Percentiles rank a stretch among this genome's conserved stretches.
phyloP scores from a whole-genome alignment of 2,329 filamentous ascomycete species.

The Malbranchea cinnamomea region DNA sequence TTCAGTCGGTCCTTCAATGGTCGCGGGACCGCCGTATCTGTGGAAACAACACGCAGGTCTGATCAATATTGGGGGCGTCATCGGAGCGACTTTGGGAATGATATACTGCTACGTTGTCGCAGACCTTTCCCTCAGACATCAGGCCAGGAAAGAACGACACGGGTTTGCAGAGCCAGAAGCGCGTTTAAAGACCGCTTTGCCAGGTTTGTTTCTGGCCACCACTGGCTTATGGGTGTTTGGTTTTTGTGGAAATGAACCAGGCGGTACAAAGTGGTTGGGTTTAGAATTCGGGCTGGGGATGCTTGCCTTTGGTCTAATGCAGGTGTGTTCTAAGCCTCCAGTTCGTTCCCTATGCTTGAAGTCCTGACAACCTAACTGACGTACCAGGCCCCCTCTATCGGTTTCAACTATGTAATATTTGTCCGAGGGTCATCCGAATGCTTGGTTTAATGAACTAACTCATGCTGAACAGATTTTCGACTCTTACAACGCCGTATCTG shows the following conservation, averaged over 20 bases:
- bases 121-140: background rate
- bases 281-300: slow-evolving; percentile 18
- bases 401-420: too few species aligned
- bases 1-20: background rate
- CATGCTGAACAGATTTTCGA: slow-evolving; percentile 41
- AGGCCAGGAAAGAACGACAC: background rate
- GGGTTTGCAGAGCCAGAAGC: background rate
- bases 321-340: too few species aligned
- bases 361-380: too few species aligned
- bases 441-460: too few species aligned
- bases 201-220: background rate
- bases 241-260: too few species aligned
- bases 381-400: too few species aligned
- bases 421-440: too few species aligned
- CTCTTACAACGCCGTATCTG: slow-evolving; percentile 31
- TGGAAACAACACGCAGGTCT: background rate
- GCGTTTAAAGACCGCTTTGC: background rate
- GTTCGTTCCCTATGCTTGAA: too few species aligned
- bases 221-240: background rate
- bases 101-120: background rate
- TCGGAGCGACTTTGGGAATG: background rate
- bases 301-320: slow-evolving; percentile 16
- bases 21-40: background rate
- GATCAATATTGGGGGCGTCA: background rate
- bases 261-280: too few species aligned